Base-by-base conservation (phyloP, 306 rosid species). In the Hylodesmum podocarpum region DNA sequence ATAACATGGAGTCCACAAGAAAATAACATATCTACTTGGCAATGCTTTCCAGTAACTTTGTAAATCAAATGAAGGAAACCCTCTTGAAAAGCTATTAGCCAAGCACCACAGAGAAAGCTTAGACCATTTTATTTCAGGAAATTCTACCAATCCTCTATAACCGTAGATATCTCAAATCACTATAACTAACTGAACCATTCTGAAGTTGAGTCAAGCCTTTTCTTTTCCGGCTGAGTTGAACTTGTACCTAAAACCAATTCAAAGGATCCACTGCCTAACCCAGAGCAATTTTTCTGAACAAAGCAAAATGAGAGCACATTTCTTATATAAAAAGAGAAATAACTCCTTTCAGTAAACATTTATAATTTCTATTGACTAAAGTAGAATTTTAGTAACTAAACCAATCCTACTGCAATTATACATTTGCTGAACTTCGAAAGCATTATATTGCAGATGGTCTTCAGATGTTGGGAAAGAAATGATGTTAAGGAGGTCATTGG, bases 391-490 rank as follows among this genome's bases (percentile, higher is more conserved):
- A 7, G 63, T 36, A 8, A 50, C n/a, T 72, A 49, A 72, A 25
- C 21, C 49, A 53, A 8, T 43, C 66, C 47, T 28, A 44, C 39
- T 66, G 57, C 31, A 33, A 39, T 70, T 36, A 72, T 64, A n/a
- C 76, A 57, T 80, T 63, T 43, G 72, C 78, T 86, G 66, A 83
- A 67, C 78, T 65, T 78, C 51, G 54, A 73, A 40, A 63, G 33
- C 76, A 29, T 81, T 65, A 21, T 72, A 24, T 84, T 89, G 81
- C 89, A 96, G 99, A 93, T 74, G 53, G 84, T 96, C 73, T 92
- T 81, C 84, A 82, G 99, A 87, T 88, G 85, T 73, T 96, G 99
- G 99, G 91, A 92, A 85, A 89, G 99, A 75, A 83, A 84, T 82
- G 99, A 92, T 82, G 86, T 96, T 61, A 96, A 91, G 78, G 99